Percentiles rank a stretch among this genome's conserved stretches.
Conservation (phyloP, 139 green algal genomes). For the Gonium pectorale region DNA sequence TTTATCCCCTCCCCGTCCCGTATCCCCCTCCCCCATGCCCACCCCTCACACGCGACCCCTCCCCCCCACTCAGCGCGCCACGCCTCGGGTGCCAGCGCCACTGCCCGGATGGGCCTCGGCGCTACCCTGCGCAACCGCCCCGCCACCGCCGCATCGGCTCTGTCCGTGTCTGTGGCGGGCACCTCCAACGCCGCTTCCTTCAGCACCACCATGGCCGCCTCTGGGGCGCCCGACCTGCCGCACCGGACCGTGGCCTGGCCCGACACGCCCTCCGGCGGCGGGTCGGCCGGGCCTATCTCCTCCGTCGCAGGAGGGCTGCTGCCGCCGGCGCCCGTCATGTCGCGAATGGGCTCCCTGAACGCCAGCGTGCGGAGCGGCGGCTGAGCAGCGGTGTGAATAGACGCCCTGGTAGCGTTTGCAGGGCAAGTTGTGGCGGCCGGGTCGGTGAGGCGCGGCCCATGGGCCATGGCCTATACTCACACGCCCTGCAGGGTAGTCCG, state of each 20-base stretch:
- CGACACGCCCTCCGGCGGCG: neutral
- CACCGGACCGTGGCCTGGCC: neutral
- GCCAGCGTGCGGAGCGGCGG: neutral
- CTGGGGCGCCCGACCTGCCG: too few relatives aligned
- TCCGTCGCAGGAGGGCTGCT: neutral
- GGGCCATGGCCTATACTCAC: too few relatives aligned
- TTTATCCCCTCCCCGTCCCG: too few relatives aligned
- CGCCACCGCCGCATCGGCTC: neutral
- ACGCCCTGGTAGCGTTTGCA: too few relatives aligned
- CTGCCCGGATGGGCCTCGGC: neutral
- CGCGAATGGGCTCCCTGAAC: neutral
- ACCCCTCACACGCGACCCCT: too few relatives aligned
- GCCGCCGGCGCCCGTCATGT: neutral
- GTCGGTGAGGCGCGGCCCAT: too few relatives aligned
- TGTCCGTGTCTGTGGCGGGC: neutral
- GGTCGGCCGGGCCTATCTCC: too few relatives aligned
- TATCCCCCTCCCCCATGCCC: too few relatives aligned
- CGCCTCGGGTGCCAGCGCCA: neutral
- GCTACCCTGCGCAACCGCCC: neutral
- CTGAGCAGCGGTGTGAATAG: too few relatives aligned
- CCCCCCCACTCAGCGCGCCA: too few relatives aligned
- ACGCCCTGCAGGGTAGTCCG: too few relatives aligned
- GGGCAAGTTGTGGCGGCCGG: too few relatives aligned
- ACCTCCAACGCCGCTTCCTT: neutral
- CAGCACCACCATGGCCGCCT: neutral